A percentile compares a stretch with the other conserved stretches of the same genome.
phyloP scores from a whole-genome alignment of 345 rosid species.

The Carallia brachiata region DNA sequence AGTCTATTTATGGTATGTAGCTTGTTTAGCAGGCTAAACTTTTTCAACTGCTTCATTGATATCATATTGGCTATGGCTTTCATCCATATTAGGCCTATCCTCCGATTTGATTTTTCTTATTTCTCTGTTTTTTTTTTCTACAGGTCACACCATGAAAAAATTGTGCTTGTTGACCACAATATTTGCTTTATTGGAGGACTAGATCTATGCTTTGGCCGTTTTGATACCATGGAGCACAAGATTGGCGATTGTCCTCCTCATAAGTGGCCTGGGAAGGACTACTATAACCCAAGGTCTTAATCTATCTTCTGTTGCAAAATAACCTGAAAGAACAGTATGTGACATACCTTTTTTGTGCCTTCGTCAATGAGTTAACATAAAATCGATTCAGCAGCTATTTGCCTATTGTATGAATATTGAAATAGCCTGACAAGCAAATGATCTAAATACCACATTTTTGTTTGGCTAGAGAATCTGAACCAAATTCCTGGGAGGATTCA shows the following conservation, averaged over 20 bases:
- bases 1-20: slow-evolving; percentile 68
- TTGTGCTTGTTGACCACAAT: slow-evolving; percentile 76
- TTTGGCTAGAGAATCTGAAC: slow-evolving; percentile 81
- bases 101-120: slow-evolving; percentile 11
- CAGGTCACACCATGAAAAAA: slow-evolving; percentile 98
- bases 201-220: slow-evolving; percentile 91
- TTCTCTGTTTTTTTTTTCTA: slow-evolving; percentile 10
- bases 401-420: no score
- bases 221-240: slow-evolving; percentile 71
- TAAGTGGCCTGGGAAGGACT: slow-evolving; percentile 93
- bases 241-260: slow-evolving; percentile 68
- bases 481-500: slow-evolving; percentile 94
- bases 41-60: no score
- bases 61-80: no score
- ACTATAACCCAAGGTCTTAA: slow-evolving; percentile 81
- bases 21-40: not conserved
- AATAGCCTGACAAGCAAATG: no score
- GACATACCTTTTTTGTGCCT: no score
- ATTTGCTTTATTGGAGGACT: slow-evolving; percentile 90
- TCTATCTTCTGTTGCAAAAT: slow-evolving; percentile 1
- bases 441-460: not conserved
- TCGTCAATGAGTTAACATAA: no score
- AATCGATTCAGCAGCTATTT: no score
- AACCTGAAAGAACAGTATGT: not conserved
- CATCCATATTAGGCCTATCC: not conserved